phyloP scores from a whole-genome alignment of 2,329 filamentous ascomycete genomes.

The Fusarium tjaetaba region DNA sequence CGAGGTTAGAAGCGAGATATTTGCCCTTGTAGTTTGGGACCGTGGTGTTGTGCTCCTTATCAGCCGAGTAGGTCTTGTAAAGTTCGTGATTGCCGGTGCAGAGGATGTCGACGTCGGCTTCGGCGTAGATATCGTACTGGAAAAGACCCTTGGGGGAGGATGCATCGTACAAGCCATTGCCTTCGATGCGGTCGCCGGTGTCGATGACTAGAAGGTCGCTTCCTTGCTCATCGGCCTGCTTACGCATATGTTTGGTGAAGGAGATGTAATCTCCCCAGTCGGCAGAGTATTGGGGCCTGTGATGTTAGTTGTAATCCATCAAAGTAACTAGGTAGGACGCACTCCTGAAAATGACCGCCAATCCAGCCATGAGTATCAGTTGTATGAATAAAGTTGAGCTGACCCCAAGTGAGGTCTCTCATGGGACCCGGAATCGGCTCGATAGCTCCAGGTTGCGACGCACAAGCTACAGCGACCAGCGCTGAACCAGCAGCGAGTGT shows the following conservation, averaged over 20 bases:
- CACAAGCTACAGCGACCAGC: slow-evolving; percentile 52
- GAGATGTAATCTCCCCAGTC: slow-evolving; percentile 99
- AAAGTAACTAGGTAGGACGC: slow-evolving; percentile 40
- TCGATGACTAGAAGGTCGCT: slow-evolving; percentile 92
- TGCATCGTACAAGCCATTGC: slow-evolving; percentile 93
- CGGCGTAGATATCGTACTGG: slow-evolving; percentile 85
- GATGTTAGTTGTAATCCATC: slow-evolving; percentile 1
- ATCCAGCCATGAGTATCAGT: slow-evolving; percentile 98
- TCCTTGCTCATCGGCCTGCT: slow-evolving; percentile 79
- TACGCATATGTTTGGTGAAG: slow-evolving; percentile 84
- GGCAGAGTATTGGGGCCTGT: slow-evolving; percentile 86
- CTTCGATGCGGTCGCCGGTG: slow-evolving; percentile 92
- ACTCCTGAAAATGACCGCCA: slow-evolving; percentile 92
- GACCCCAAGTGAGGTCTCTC: slow-evolving; percentile 87
- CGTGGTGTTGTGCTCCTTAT: slow-evolving; percentile 80
- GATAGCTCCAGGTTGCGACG: slow-evolving; percentile 82
- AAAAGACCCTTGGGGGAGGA: slow-evolving; percentile 89
- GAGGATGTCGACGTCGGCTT: slow-evolving; percentile 85
- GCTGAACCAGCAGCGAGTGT: slow-evolving; percentile 41
- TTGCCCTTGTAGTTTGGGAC: slow-evolving; percentile 83
- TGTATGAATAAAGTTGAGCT: slow-evolving; percentile 96
- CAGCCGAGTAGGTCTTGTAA: slow-evolving; percentile 81
- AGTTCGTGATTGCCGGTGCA: slow-evolving; percentile 95
- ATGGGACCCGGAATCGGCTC: slow-evolving; percentile 81
- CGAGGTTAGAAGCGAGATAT: slow-evolving; percentile 92